These are phyloP conservation scores for Plantago ovata DNA, from an alignment of 257 asterid species.

Conservation along the genomic window DNA sequence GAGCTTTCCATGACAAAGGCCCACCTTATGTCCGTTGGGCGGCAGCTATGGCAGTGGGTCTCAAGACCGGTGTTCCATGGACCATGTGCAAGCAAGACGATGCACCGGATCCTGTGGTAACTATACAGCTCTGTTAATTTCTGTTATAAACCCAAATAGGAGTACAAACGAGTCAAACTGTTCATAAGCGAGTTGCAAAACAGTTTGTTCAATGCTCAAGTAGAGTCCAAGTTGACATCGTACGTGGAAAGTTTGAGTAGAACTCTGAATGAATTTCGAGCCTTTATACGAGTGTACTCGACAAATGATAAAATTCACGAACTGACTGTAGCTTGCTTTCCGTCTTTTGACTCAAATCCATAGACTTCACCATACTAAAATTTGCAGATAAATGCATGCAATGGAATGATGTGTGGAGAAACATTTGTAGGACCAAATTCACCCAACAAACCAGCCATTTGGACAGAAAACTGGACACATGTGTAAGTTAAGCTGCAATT, in stretches of 20 bases:
- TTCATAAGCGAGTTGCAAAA: neutral
- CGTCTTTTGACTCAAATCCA: too few species aligned
- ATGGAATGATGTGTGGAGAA: constrained; percentile 80
- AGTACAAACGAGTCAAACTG: neutral
- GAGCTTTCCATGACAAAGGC: constrained; percentile 46
- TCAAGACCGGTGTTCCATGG: constrained; percentile 87
- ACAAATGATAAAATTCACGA: too few species aligned
- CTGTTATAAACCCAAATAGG: neutral
- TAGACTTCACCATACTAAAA: too few species aligned
- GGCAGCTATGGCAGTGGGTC: constrained; percentile 74
- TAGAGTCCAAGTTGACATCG: too few species aligned
- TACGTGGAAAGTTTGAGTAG: too few species aligned
- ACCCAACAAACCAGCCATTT: constrained; percentile 78
- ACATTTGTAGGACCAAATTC: constrained; percentile 91
- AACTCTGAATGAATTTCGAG: too few species aligned
- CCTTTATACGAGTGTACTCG: too few species aligned
- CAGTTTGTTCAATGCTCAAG: too few species aligned
- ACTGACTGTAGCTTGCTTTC: too few species aligned
- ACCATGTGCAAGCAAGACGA: constrained; percentile 92
- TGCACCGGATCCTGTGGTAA: constrained; percentile 87
- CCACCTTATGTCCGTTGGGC: constrained; percentile 83
- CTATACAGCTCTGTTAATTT: neutral
- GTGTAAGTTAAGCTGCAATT: constrained; percentile 47
- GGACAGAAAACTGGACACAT: constrained; percentile 99
- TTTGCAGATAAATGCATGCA: constrained; percentile 80